Conservation (phyloP, 306 rosid genomes). For the Argentina anserina region DNA sequence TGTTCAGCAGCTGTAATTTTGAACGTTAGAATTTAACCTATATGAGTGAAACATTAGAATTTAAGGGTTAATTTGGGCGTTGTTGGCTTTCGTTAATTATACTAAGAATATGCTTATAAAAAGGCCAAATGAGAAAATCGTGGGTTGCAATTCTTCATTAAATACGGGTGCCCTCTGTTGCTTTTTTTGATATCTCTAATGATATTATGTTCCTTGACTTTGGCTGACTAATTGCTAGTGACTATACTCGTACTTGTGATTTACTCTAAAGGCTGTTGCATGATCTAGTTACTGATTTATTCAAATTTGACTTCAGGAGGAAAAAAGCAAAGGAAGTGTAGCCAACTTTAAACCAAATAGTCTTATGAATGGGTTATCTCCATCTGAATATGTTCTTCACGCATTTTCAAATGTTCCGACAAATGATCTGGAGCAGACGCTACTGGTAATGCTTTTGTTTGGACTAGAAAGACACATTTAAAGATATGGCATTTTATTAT, state of each 20-base stretch:
- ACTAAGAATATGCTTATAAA: not conserved
- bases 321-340: slow-evolving; percentile 39
- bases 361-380: slow-evolving; percentile 67
- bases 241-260: not conserved
- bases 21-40: no score
- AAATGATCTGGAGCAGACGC: slow-evolving; percentile 83
- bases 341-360: slow-evolving; percentile 59
- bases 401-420: slow-evolving; percentile 73
- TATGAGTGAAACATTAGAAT: not conserved
- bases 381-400: slow-evolving; percentile 73
- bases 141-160: not conserved
- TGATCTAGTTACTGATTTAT: slow-evolving; percentile 14
- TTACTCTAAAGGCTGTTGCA: not conserved
- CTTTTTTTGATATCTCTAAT: not conserved
- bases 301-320: slow-evolving; percentile 52
- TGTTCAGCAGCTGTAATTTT: no score
- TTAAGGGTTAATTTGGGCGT: not conserved
- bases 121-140: not conserved
- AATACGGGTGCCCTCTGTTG: not conserved
- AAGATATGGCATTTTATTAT: not conserved
- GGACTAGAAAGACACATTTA: not conserved
- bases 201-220: not conserved
- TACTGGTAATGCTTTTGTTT: slow-evolving; percentile 59
- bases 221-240: not conserved
- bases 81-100: not conserved